These are phyloP conservation scores for Rhodofomes roseus DNA, from an alignment of 1,284 basidiomycete species.

Conservation along the genomic window DNA sequence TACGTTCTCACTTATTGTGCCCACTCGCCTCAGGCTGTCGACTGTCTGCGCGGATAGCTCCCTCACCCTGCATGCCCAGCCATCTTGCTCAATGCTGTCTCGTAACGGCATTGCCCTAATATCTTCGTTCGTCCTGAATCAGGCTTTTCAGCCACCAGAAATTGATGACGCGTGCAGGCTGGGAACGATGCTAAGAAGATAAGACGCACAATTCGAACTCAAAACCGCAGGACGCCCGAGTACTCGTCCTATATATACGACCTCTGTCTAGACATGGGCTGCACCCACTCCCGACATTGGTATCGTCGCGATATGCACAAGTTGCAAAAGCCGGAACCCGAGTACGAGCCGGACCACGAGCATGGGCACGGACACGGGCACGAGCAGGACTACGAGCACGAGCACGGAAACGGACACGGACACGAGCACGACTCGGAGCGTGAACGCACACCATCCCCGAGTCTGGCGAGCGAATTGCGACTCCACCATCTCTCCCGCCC, in stretches of 20 bases:
- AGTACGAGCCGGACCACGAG: neutral
- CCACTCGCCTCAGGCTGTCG: too few species aligned
- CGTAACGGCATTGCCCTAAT: too few species aligned
- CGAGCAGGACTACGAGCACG: neutral
- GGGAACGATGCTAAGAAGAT: slow-evolving; percentile 3
- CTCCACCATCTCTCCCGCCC: slow-evolving; percentile 25
- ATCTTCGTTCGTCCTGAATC: neutral
- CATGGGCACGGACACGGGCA: neutral
- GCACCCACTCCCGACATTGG: neutral
- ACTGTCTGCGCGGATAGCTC: too few species aligned
- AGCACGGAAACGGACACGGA: neutral
- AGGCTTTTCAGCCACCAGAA: neutral
- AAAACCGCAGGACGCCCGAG: neutral
- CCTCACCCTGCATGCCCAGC: too few species aligned
- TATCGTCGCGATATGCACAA: neutral
- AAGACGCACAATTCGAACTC: neutral
- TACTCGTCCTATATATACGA: neutral
- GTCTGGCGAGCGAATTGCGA: neutral
- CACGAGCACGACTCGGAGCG: neutral
- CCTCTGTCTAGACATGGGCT: slow-evolving; percentile 2
- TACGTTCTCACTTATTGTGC: too few species aligned
- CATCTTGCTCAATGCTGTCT: too few species aligned
- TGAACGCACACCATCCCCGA: neutral
- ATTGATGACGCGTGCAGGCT: neutral
- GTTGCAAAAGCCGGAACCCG: neutral